Base-by-base conservation (phyloP, 2,329 filamentous ascomycete genomes). In the Verticillium klebahnii region DNA sequence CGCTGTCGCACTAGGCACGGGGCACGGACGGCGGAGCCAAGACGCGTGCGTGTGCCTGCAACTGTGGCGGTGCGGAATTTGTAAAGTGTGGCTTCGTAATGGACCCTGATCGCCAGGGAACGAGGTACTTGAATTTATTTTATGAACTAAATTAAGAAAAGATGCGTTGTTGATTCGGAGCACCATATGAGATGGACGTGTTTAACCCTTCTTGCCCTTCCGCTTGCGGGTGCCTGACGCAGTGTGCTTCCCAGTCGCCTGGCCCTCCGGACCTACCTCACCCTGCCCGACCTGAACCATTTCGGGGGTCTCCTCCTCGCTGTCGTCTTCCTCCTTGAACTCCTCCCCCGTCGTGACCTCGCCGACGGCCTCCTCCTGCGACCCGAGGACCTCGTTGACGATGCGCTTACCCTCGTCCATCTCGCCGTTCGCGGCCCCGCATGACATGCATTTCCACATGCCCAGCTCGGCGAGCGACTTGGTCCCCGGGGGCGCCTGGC, bases 401-500 rank as follows among this genome's bases (percentile, higher is more conserved):
- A 94, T 89, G 70, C 89, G 86, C 67, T 86, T 86, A 9, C 87
- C 85, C 72, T 94, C 91, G 64, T 89, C 91, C 68, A 92, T 86
- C 69, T 90, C 86, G 0, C 94, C 94, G 72, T 99, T 99, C 78
- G 84, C 83, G 1, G 86, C 81, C 11, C 89, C 88, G 71, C 95
- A 99, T n/a, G 86, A 86, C 72, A 91, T 90, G 74, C 95, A 99
- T 63, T 89, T 87, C 95, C 95, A 99, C 64, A 82, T 82, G 2
- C 94, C 95, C 1, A 99, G 71, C 59, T 97, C 93, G 45, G 91
- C 86, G 1, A 94, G 77, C 0, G 82, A 85, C 67, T 87, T 89
- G 0, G 90, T 89, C 1, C 95, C 95, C 0, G 95, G 94, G 1
- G 95, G 93, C 3, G 95, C 95, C 73, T 97, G 95, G 0, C 96